phyloP scores from a whole-genome alignment of 192 early-diverging fungal genomes.

The Dispira simplex region DNA sequence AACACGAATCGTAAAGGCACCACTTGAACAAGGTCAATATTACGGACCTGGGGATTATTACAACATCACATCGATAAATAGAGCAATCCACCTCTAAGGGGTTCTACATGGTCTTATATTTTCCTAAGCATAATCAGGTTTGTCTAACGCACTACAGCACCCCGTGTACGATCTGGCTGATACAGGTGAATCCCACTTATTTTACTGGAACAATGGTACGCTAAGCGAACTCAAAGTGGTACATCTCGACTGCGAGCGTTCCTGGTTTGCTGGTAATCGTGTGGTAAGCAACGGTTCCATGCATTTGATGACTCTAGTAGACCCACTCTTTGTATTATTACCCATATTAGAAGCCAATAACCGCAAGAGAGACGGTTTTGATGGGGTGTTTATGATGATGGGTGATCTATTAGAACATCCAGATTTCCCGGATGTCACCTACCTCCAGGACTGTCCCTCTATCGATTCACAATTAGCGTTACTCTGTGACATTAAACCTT shows the following conservation, averaged over 20 bases:
- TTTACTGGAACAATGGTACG: background rate
- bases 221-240: constrained; percentile 11
- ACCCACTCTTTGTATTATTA: background rate
- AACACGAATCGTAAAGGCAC: too few relatives aligned
- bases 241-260: constrained; percentile 2
- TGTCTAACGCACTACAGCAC: too few relatives aligned
- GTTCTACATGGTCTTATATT: too few relatives aligned
- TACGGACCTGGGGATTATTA: too few relatives aligned
- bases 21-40: too few relatives aligned
- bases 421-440: background rate
- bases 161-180: background rate
- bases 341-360: constrained; percentile 6
- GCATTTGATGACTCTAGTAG: constrained; percentile 3
- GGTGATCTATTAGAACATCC: background rate
- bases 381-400: constrained; percentile 6
- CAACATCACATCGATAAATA: too few relatives aligned
- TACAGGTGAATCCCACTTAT: background rate
- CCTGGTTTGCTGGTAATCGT: constrained; percentile 5
- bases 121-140: too few relatives aligned
- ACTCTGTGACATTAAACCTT: constrained; percentile 4
- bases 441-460: background rate
- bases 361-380: constrained; percentile 4
- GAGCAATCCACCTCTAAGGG: too few relatives aligned
- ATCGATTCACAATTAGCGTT: background rate
- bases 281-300: constrained; percentile 7